These are phyloP conservation scores for Collybia sordida DNA, from an alignment of 768 basidiomycete species.

Conservation along the genomic window DNA sequence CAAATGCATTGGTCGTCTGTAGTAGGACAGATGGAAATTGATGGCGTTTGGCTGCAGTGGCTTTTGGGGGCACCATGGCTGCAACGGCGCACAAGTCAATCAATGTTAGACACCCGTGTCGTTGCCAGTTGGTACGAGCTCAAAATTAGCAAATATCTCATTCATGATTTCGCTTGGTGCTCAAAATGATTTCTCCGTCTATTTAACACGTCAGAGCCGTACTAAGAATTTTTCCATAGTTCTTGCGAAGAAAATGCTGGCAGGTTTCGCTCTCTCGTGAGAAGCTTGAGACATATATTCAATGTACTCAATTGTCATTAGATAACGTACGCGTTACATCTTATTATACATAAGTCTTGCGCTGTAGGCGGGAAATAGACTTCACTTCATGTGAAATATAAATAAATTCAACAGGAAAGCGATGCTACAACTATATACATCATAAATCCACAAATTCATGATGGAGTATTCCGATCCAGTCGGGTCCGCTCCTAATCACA, in stretches of 20 bases:
- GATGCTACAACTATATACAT: too few relatives aligned
- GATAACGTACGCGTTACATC: too few relatives aligned
- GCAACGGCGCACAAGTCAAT: background rate
- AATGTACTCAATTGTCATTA: conserved; percentile 12
- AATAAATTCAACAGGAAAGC: too few relatives aligned
- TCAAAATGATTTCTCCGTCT: background rate
- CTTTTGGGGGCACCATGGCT: background rate
- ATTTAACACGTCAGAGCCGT: background rate
- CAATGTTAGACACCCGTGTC: too few relatives aligned
- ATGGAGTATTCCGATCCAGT: too few relatives aligned
- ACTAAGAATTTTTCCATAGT: background rate
- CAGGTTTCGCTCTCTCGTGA: background rate
- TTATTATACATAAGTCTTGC: too few relatives aligned
- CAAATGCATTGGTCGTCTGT: conserved; percentile 6
- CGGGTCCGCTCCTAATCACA: too few relatives aligned
- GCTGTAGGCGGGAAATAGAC: too few relatives aligned
- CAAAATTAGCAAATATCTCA: too few relatives aligned
- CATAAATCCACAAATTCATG: too few relatives aligned
- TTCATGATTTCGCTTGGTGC: background rate
- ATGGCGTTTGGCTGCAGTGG: background rate
- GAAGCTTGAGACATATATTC: conserved; percentile 5
- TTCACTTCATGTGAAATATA: too few relatives aligned
- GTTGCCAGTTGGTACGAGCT: too few relatives aligned
- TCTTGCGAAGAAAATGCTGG: background rate
- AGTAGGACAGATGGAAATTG: conserved; percentile 7